A percentile compares a stretch with the other conserved stretches of the same genome.
Conservation (phyloP, 1,284 basidiomycete species). For the Leccinum solheimii region DNA sequence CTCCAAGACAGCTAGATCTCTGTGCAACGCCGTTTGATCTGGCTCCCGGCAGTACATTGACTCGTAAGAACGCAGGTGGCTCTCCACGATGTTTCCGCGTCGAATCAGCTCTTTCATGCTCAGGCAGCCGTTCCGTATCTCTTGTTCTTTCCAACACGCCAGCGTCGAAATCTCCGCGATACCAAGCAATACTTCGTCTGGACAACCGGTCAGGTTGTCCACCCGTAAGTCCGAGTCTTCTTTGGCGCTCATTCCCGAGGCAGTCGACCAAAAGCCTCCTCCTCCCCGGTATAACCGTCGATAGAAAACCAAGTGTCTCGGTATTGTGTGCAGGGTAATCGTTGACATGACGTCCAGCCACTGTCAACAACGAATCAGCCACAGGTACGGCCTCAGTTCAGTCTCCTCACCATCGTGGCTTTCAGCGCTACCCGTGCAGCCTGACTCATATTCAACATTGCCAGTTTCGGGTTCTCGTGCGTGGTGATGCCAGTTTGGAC, state of each 20-base stretch:
- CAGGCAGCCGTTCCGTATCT: conserved; percentile 58
- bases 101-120: conserved; percentile 70
- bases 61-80: conserved; percentile 49
- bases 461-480: conserved; percentile 61
- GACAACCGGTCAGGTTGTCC: conserved; percentile 70
- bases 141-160: conserved; percentile 72
- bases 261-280: conserved; percentile 39
- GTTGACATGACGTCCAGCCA: conserved; percentile 76
- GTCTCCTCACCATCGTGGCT: conserved; percentile 61
- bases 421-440: conserved; percentile 62
- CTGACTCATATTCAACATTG: conserved; percentile 53
- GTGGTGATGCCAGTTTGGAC: conserved; percentile 57
- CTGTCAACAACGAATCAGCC: conserved; percentile 39
- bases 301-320: conserved; percentile 67
- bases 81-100: conserved; percentile 66
- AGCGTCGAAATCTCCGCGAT: conserved; percentile 72
- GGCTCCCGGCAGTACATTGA: conserved; percentile 28
- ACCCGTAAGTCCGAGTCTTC: conserved; percentile 50
- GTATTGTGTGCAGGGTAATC: conserved; percentile 58
- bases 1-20: conserved; percentile 38
- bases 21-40: conserved; percentile 41
- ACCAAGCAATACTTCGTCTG: conserved; percentile 71
- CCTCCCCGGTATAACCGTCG: conserved; percentile 52
- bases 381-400: conserved; percentile 4
- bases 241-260: conserved; percentile 26